Base-by-base conservation (phyloP, 768 basidiomycete genomes). In the Tylopilus cervinicoccineus region DNA sequence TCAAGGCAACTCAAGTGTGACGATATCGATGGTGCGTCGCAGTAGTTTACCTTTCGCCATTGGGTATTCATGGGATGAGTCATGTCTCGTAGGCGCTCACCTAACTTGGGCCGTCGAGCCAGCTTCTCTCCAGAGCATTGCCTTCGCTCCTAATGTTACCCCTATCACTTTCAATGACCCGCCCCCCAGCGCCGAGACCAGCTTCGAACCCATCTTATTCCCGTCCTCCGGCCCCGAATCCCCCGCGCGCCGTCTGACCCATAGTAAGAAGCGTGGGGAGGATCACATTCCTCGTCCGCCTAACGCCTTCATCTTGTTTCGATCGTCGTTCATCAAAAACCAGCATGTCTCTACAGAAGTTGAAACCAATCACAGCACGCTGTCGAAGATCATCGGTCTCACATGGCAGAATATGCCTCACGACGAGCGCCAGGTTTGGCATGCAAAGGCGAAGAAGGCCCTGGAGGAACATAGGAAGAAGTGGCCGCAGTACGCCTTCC, bases 231-330 rank as follows among this genome's bases (percentile, higher is more conserved):
- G 67, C n/a, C 51, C 68, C 29, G 67, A 63, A 9, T 43, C 31
- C 34, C 52, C 65, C 19, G 55, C 74, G 29, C 75, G 75, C 31
- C 75, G 75, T 33, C 64, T 72, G 6, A 74, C 76, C 0, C 86
- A 87, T 57, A 71, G 76, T 39, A 85, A 80, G 73, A 84, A 86
- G 69, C 85, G 84, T 62, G 77, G 80, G 13, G 79, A 81, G 23
- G 78, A 84, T 54, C 85, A 89, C 63, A 86, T 91, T 53, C 88
- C 88, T 16, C 85, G 88, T 36, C 88, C 88, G 2, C 86, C 88
- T 2, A 90, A 91, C 59, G 88, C 88, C 22, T 91, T 91, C 70
- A 91, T 90, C 61, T 77, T 91, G 59, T 91, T 90, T 74, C 83
- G 88, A 52, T 86, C 86, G 0, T 83, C 84, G 0, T 89, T 89